Percentiles rank a stretch among this genome's conserved stretches.
phyloP scores from a whole-genome alignment of 257 asterid species.

The Solanum pinnatisectum region DNA sequence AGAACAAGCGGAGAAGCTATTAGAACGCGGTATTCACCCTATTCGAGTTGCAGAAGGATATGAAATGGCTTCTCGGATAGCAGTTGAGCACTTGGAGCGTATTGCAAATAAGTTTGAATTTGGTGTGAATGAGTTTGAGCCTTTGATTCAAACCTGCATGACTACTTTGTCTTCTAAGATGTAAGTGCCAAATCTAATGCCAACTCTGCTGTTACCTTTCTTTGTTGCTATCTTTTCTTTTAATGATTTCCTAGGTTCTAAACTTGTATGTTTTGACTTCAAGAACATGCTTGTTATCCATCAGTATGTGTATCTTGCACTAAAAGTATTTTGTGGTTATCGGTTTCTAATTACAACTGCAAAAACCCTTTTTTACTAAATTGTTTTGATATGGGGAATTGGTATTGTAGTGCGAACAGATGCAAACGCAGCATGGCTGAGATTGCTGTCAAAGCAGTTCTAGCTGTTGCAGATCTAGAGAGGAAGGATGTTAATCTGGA shows the following conservation, averaged over 20 bases:
- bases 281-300: neutral
- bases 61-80: conserved; percentile 80
- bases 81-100: conserved; percentile 67
- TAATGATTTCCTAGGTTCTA: neutral
- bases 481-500: conserved; percentile 91
- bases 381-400: neutral
- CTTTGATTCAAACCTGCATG: conserved; percentile 81
- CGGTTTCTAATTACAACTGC: neutral
- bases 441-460: conserved; percentile 92
- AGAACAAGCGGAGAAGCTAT: conserved; percentile 76
- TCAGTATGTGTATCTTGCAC: neutral
- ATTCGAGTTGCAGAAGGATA: conserved; percentile 90
- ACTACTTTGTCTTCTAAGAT: conserved; percentile 91
- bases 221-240: neutral
- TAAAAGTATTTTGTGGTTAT: neutral
- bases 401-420: conserved; percentile 70
- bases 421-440: conserved; percentile 86
- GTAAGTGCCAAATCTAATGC: conserved; percentile 33
- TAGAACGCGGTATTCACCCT: conserved; percentile 89
- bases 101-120: conserved; percentile 67
- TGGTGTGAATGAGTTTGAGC: conserved; percentile 32
- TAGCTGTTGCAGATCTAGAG: conserved; percentile 91
- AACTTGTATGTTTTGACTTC: neutral
- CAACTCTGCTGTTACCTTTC: neutral
- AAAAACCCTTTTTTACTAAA: neutral